A percentile compares a stretch with the other conserved stretches of the same genome.
These are phyloP conservation scores for Apiospora kogelbergensis DNA, from an alignment of 2,329 filamentous ascomycete species.

Conservation along the genomic window DNA sequence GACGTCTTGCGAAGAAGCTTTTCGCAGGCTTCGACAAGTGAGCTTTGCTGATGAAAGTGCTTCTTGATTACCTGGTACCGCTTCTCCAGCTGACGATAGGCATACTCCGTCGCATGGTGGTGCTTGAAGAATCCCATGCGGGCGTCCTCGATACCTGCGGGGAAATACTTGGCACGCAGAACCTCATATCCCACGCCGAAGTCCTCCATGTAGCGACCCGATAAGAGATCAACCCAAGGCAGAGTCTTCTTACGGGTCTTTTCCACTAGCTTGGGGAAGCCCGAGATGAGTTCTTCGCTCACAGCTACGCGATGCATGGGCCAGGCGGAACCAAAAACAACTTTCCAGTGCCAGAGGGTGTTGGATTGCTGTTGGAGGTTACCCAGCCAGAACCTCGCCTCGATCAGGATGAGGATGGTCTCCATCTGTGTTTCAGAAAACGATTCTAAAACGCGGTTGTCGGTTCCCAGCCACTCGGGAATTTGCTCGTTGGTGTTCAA, in stretches of 20 bases:
- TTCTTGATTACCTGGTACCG: background rate
- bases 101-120: background rate
- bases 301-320: conserved; percentile 10
- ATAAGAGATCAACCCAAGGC: background rate
- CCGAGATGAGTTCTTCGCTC: background rate
- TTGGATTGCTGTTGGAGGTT: background rate
- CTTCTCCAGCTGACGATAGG: conserved; percentile 9
- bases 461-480: conserved; percentile 9
- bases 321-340: conserved; percentile 11
- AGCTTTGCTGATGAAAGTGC: background rate
- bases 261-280: background rate
- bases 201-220: background rate
- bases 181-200: conserved; percentile 3
- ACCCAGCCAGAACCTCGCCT: conserved; percentile 15
- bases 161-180: conserved; percentile 13
- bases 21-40: background rate
- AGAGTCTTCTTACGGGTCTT: background rate
- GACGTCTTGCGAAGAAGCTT: background rate
- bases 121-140: conserved; percentile 13
- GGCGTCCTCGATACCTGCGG: conserved; percentile 14
- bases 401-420: conserved; percentile 9
- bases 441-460: background rate
- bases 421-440: conserved; percentile 13
- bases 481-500: background rate
- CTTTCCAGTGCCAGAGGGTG: conserved; percentile 11